Percentiles rank a stretch among this genome's conserved stretches.
phyloP scores from a whole-genome alignment of 768 basidiomycete species.

The Tylopilus balloui region DNA sequence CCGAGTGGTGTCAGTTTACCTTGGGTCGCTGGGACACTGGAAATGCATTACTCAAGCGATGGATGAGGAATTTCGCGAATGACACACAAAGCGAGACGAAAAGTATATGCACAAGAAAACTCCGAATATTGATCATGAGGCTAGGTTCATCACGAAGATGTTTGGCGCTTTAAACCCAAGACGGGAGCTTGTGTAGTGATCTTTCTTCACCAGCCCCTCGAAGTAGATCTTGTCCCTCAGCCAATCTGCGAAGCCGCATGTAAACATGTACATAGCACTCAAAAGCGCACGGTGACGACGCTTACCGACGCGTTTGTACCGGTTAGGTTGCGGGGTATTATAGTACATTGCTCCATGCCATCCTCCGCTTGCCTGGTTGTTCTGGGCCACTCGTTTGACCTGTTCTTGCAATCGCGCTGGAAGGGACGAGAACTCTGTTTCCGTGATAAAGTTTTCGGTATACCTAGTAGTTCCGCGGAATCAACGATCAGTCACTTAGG shows the following conservation, averaged over 20 bases:
- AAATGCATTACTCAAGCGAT: not conserved
- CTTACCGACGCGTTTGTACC: constrained; percentile 62
- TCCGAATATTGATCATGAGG: constrained; percentile 35
- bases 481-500: constrained; percentile 9
- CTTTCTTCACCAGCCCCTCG: constrained; percentile 57
- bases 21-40: not conserved
- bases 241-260: constrained; percentile 52
- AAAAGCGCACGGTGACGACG: constrained; percentile 6
- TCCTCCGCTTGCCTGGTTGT: constrained; percentile 26
- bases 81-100: constrained; percentile 8
- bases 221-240: constrained; percentile 70
- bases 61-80: not conserved
- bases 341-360: constrained; percentile 43
- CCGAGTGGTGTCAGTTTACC: not conserved
- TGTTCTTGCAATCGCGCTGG: constrained; percentile 66
- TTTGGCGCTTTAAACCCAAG: constrained; percentile 79
- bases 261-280: not conserved
- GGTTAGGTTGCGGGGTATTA: constrained; percentile 42
- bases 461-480: constrained; percentile 44
- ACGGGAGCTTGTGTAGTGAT: constrained; percentile 51
- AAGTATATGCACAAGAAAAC: constrained; percentile 4
- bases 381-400: constrained; percentile 56
- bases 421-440: constrained; percentile 57
- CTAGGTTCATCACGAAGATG: constrained; percentile 67
- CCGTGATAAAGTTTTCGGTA: constrained; percentile 61